A percentile compares a stretch with the other conserved stretches of the same genome.
Conservation (phyloP, 2,329 filamentous ascomycete genomes). For the Neofusicoccum ribis region DNA sequence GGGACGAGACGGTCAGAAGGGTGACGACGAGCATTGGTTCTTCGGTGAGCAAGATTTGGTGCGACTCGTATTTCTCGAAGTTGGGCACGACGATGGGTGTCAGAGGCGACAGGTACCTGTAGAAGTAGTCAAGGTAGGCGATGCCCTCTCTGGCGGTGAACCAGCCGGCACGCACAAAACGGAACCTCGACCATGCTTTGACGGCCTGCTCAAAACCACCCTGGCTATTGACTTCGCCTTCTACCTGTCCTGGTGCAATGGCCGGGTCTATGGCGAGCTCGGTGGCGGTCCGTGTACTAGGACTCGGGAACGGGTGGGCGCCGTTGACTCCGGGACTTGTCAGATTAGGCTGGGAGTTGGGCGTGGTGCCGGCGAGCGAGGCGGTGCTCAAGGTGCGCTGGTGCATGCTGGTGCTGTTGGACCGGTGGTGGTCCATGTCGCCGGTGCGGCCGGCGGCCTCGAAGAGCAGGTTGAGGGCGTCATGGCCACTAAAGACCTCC, state of each 20-base stretch:
- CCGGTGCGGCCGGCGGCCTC: slow-evolving; percentile 68
- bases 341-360: slow-evolving; percentile 37
- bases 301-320: slow-evolving; percentile 25
- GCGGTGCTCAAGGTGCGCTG: slow-evolving; percentile 30
- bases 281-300: slow-evolving; percentile 27
- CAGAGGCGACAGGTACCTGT: slow-evolving; percentile 83
- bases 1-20: slow-evolving; percentile 84
- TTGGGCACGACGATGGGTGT: slow-evolving; percentile 93
- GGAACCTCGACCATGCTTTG: slow-evolving; percentile 85
- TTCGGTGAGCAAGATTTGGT: slow-evolving; percentile 77
- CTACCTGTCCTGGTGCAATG: slow-evolving; percentile 22
- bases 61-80: slow-evolving; percentile 78
- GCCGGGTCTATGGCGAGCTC: slow-evolving; percentile 35
- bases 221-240: slow-evolving; percentile 26
- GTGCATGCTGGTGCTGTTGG: slow-evolving; percentile 46
- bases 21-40: slow-evolving; percentile 93
- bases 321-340: slow-evolving; percentile 34
- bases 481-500: slow-evolving; percentile 86
- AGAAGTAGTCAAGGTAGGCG: slow-evolving; percentile 94
- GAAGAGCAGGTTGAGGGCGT: slow-evolving; percentile 87
- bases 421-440: slow-evolving; percentile 48
- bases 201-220: slow-evolving; percentile 62
- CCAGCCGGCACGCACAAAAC: slow-evolving; percentile 96
- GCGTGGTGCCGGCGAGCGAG: slow-evolving; percentile 30
- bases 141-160: slow-evolving; percentile 93